Base-by-base conservation (phyloP, 164 flowering plant genomes). In the Magnolia changhungtana region DNA sequence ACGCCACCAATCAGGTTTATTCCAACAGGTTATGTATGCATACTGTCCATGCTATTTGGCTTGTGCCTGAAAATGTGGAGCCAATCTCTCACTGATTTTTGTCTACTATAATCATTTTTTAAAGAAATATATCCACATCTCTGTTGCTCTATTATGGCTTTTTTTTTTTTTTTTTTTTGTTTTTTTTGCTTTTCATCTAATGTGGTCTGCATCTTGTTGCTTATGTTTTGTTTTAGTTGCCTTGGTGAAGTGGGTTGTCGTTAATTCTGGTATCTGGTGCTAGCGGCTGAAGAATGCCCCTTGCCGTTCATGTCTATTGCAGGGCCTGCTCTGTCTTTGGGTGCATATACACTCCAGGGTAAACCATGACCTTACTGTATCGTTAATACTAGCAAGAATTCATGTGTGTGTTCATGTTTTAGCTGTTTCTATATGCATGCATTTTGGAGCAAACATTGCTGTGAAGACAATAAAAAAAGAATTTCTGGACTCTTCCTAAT, bases 11-110 rank as follows among this genome's bases (percentile, higher is more conserved):
- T 24, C 61, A 14, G 10, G 66, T 29, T 74, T 68, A 11, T 24
- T 27, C 50, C 45, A 20, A 67, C 67, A 69, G 55, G 72, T 67
- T 77, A 65, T 55, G 66, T 52, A 65, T n/a, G 75, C 67, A 51
- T 27, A 58, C 16, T 64, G 70, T 50, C 20, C 68, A 23, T 70
- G 74, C 14, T 27, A 8, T 51, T 23, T 61, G 59, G 69, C 73
- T 61, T 24, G 11, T 63, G 50, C 29, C 55, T 50, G 50, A 74
- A 70, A 76, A 27, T 50, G 58, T 37, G 59, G 77, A 20, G 76
- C 55, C 9, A 10, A 27, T 21, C 37, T n/a, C 58, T n/a, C 72
- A 37, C 7, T 58, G 72, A 70, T 70, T 18, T 18, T 27, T 52
- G 16, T 67, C 18, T 67, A 4, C 37, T 69, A 21, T 51, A 13